These are phyloP conservation scores for Verticillium dahliae DNA, from an alignment of 2,329 filamentous ascomycete species.

Conservation along the genomic window DNA sequence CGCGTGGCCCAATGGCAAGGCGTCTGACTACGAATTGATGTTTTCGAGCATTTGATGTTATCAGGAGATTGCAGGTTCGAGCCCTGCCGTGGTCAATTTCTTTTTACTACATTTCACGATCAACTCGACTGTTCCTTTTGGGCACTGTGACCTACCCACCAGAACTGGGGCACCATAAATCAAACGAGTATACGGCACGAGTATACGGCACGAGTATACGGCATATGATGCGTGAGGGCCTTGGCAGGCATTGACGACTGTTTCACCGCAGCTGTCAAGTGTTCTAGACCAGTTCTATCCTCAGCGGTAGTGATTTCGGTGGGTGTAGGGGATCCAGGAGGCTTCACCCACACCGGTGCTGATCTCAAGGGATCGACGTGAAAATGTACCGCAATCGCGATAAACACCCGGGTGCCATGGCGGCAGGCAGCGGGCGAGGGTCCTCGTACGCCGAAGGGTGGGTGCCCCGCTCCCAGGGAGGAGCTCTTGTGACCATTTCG, in stretches of 20 bases:
- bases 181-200: too few relatives aligned
- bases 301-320: not conserved
- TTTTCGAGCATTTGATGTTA: not conserved
- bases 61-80: slow-evolving; percentile 13
- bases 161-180: too few relatives aligned
- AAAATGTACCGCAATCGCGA: not conserved
- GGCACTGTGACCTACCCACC: too few relatives aligned
- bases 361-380: not conserved
- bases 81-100: slow-evolving; percentile 7
- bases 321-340: not conserved
- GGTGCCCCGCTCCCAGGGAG: not conserved
- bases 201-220: not conserved
- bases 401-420: not conserved
- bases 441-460: not conserved
- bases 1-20: slow-evolving; percentile 31
- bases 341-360: not conserved
- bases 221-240: not conserved
- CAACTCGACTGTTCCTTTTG: not conserved
- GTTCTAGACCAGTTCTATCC: not conserved
- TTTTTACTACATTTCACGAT: not conserved
- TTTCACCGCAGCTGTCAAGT: not conserved
- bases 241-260: not conserved
- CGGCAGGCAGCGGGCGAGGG: not conserved
- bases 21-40: slow-evolving; percentile 32
- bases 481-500: not conserved